A percentile compares a stretch with the other conserved stretches of the same genome.
phyloP scores from a whole-genome alignment of 768 basidiomycete species.

The Heimioporus sp. region DNA sequence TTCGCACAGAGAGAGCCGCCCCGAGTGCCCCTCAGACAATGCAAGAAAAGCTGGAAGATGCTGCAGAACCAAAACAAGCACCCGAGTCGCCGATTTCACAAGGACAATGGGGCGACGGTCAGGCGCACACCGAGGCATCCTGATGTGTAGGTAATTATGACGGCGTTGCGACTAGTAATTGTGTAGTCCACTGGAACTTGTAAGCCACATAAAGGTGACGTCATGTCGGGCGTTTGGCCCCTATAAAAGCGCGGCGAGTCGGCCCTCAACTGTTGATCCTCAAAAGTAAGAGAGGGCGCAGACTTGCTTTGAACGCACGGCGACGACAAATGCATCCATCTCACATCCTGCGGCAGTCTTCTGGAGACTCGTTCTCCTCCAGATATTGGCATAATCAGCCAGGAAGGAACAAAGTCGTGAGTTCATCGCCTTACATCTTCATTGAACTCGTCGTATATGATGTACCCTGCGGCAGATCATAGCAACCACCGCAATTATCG shows the following conservation, averaged over 20 bases:
- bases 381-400: constrained; percentile 34
- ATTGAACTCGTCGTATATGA: neutral
- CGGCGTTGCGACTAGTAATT: neutral
- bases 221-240: constrained; percentile 30
- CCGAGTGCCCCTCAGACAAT: neutral
- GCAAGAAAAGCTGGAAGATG: too few species aligned
- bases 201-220: neutral
- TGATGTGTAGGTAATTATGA: too few species aligned
- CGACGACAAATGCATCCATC: constrained; percentile 24
- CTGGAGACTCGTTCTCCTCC: constrained; percentile 26
- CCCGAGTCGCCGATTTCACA: too few species aligned
- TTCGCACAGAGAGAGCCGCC: neutral
- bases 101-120: too few species aligned
- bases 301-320: neutral
- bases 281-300: neutral
- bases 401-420: constrained; percentile 32
- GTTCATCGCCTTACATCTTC: neutral
- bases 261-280: constrained; percentile 13
- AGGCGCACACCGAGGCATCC: too few species aligned
- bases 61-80: too few species aligned
- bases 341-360: constrained; percentile 20
- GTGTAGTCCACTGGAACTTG: neutral
- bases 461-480: constrained; percentile 24
- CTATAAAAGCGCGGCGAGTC: constrained; percentile 18
- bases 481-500: constrained; percentile 25